These are phyloP conservation scores for Coemansia sp. DNA, from an alignment of 192 early-diverging fungal genomes.

Conservation along the genomic window DNA sequence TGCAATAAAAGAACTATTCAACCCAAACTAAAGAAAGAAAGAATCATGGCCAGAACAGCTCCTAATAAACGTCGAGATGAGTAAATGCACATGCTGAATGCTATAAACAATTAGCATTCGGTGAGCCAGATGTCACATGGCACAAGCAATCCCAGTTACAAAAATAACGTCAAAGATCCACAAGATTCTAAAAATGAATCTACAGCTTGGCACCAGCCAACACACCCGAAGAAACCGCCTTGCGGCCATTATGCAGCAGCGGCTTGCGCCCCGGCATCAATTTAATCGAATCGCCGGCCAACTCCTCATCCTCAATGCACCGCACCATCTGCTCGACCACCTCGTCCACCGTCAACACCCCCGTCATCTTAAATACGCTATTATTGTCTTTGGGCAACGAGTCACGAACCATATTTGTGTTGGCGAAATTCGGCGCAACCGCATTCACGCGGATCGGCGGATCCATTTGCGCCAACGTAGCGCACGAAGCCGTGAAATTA, in stretches of 20 bases:
- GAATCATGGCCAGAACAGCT: too few species aligned
- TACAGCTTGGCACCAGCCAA: constrained; percentile 31
- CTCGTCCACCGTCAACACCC: constrained; percentile 42
- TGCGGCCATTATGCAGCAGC: constrained; percentile 42
- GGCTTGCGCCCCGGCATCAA: constrained; percentile 33
- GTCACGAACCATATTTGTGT: constrained; percentile 55
- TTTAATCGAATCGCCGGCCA: constrained; percentile 55
- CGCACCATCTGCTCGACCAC: constrained; percentile 61
- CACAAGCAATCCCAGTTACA: background rate
- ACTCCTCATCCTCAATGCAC: constrained; percentile 60
- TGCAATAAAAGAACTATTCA: too few species aligned
- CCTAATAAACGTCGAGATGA: too few species aligned
- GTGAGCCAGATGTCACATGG: too few species aligned
- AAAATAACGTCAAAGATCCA: background rate
- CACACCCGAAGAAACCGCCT: constrained; percentile 34
- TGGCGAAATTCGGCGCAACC: constrained; percentile 60
- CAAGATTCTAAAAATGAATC: background rate
- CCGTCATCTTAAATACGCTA: constrained; percentile 21
- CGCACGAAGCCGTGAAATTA: constrained; percentile 58
- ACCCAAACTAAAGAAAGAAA: too few species aligned
- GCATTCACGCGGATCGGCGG: constrained; percentile 62
- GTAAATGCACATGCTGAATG: too few species aligned
- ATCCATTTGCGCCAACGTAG: constrained; percentile 40
- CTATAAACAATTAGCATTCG: too few species aligned
- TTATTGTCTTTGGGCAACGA: constrained; percentile 10